Evolutionary conservation across 2,329 filamentous ascomycete species (phyloP).

Genomic region (Lasiodiplodia sp.): DNA sequence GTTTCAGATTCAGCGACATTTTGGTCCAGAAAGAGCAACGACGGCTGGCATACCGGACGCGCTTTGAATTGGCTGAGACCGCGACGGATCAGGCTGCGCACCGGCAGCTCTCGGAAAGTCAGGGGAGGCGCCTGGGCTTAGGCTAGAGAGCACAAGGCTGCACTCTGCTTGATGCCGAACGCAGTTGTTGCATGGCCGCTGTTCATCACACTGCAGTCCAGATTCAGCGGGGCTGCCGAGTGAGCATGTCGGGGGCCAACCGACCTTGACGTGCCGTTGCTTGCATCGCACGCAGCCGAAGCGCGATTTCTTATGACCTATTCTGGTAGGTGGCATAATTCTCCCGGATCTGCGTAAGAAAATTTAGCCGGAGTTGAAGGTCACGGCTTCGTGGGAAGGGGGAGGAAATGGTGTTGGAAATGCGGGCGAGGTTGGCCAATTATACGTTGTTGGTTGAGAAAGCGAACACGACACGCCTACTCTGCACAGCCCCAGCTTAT

Average conservation of each 20-base stretch:
- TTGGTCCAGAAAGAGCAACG: too few relatives aligned
- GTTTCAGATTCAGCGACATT: neutral
- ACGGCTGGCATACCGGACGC: neutral
- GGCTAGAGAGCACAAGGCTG: neutral
- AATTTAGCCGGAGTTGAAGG: neutral
- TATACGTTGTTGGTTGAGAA: conserved; percentile 6
- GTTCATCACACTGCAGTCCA: conserved; percentile 19
- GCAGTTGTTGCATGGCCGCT: conserved; percentile 17
- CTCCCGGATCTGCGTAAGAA: neutral
- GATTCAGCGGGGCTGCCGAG: neutral
- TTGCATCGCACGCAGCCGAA: conserved; percentile 23
- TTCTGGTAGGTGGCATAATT: conserved; percentile 22
- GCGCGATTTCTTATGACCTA: conserved; percentile 18
- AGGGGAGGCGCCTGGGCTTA: neutral
- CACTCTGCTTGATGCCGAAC: conserved; percentile 1
- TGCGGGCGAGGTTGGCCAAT: conserved; percentile 1
- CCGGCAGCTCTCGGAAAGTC: neutral
- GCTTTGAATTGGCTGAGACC: neutral
- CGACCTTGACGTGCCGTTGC: conserved; percentile 23
- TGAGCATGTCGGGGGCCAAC: neutral
- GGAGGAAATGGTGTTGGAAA: neutral
- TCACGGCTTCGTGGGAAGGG: neutral
- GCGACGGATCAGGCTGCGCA: neutral
- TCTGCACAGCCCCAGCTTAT: conserved; percentile 5
- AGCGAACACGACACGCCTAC: neutral